Evolutionary conservation across 495 filamentous ascomycete genomes (phyloP), one percentile per base, ranked within the genome.

Genomic region (Talaromyces trachyspermus): DNA sequence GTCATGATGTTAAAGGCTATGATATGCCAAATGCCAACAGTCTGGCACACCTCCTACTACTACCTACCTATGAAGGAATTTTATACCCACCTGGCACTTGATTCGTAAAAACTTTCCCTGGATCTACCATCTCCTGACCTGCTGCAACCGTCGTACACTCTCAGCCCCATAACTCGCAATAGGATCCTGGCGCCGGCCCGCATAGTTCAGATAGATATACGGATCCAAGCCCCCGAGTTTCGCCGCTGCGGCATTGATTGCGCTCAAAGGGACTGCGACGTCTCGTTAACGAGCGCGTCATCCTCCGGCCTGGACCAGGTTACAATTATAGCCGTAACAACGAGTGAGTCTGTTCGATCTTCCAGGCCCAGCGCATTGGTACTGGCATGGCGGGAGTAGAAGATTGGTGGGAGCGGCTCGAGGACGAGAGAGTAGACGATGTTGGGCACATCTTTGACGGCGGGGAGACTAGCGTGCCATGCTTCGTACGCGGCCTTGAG

Each of bases 121-220:
- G 70, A 54, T 76, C 74, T 18, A 66, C 70, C 51, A 66, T 65
- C 36, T 38, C 53, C 52, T 60, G 9, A 63, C 55, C 22, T 37
- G 20, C 45, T 51, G 44, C 46, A 78, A 43, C 10, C 49, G 41
- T 24, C 29, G 39, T 29, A 62, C 35, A 51, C 57, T 74, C 18
- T 55, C 54, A 12, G 12, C 20, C 0, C 74, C 74, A 56, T 74
- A 77, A 8, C 66, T 63, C 1, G 32, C 52, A n/a, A 76, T 57
- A 1, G 66, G 62, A 32, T 53, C 46, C 48, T 58, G 51, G 45
- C 51, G 48, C 19, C 22, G 23, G 17, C 48, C 57, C 11, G 62
- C 62, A 37, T 65, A 61, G 23, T 65, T 65, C 5, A 61, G 29
- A 39, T 63, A 63, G 12, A 57, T 8, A 22, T 59, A 63, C 12